Base-by-base conservation (phyloP, 768 basidiomycete species). In the Suillus clintonianus region DNA sequence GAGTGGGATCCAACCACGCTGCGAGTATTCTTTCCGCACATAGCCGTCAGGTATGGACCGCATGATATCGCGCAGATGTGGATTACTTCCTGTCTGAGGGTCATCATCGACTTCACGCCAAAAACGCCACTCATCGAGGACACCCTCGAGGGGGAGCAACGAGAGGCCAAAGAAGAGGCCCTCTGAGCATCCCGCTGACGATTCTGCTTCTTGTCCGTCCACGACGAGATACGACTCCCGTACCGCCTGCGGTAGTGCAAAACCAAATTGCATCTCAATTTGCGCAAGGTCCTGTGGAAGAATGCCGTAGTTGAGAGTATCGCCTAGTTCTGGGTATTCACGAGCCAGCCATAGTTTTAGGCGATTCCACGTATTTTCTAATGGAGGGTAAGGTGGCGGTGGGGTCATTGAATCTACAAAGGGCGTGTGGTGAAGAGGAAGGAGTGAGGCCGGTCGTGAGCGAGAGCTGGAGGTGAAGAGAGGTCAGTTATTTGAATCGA, bases 141-240 rank as follows among this genome's bases (percentile, higher is more conserved):
- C 94, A 69, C 94, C 91, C 71, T 99, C 97, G 51, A 99, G 82
- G 14, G 95, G 93, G 22, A 99, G 80, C 42, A 97, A 83, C n/a
- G 89, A 90, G 22, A 99, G 79, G n/a, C 97, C 97, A 71, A 95
- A 98, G 77, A 99, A 94, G 36, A 99, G 82, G 39, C 97, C 97
- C 63, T 94, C 91, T 10, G 92, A 85, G 70, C 92, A 95, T 14
- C 91, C 92, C 47, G 91, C 92, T 34, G 92, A 81, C 15, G 92
- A 92, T 76, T 95, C 92, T 22, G 92, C 86, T 74, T 99, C 97
- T 73, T 99, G 97, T 3, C 97, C 97, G 71, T 99, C 95, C 62
- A 90, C 89, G 62, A 83, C 81, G 53, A 90, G 82, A 79, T 97
- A 97, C 1, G 93, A 94, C 67, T 99, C 97, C 27, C 95, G 86